These are phyloP conservation scores for Carex myosuroides DNA, from an alignment of 176 grass and related monocot species.

Conservation along the genomic window DNA sequence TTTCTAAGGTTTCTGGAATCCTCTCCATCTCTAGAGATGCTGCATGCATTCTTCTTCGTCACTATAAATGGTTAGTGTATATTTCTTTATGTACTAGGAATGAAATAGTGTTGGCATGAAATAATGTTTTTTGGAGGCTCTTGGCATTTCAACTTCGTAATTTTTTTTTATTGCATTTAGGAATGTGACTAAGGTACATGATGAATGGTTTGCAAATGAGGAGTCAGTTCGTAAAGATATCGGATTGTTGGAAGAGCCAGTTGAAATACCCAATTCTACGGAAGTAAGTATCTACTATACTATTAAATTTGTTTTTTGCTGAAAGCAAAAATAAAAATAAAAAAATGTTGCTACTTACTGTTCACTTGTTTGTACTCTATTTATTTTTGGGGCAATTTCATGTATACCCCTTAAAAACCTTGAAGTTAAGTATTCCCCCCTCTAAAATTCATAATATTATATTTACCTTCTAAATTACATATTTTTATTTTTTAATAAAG, in stretches of 20 bases:
- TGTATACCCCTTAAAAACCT: no score
- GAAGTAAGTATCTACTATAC: constrained; percentile 35
- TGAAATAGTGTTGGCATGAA: neutral
- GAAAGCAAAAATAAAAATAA: neutral
- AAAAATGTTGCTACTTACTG: constrained; percentile 5
- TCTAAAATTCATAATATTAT: no score
- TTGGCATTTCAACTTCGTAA: neutral
- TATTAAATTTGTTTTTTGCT: constrained; percentile 3
- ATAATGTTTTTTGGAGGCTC: neutral
- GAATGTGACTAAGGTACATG: constrained; percentile 58
- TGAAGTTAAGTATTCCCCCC: no score
- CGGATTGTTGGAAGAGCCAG: constrained; percentile 49
- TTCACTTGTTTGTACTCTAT: neutral
- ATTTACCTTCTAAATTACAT: no score
- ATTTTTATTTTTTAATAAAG: no score
- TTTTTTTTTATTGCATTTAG: constrained; percentile 24
- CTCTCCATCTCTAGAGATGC: constrained; percentile 49
- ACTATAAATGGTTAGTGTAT: constrained; percentile 71
- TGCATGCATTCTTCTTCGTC: constrained; percentile 62
- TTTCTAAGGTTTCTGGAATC: constrained; percentile 41
- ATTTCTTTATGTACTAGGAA: neutral
- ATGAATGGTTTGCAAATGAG: constrained; percentile 90
- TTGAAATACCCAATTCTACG: constrained; percentile 11
- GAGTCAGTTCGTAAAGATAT: constrained; percentile 51
- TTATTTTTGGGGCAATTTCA: neutral